phyloP scores from a whole-genome alignment of 225 moss, liverwort and hornwort genomes.

The Rhytidiadelphus loreus region DNA sequence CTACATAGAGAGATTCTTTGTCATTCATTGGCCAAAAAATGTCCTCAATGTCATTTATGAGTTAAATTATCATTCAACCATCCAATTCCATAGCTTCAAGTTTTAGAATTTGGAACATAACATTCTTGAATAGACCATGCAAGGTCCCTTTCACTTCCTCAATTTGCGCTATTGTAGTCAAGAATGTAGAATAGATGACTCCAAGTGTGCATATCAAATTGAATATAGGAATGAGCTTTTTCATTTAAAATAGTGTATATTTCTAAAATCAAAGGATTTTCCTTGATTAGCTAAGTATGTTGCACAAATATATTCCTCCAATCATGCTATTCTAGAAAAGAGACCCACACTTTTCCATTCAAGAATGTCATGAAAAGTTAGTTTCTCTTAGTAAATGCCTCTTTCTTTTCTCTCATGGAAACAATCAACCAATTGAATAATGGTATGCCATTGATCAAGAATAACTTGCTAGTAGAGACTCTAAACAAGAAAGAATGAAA shows the following conservation, averaged over 20 bases:
- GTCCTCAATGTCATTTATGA: too few species aligned
- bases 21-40: too few species aligned
- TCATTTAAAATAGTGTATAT: background rate
- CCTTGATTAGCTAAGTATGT: background rate
- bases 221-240: background rate
- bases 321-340: background rate
- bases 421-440: background rate
- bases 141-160: background rate
- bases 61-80: background rate
- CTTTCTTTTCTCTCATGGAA: background rate
- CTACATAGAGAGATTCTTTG: too few species aligned
- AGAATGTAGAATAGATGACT: too few species aligned
- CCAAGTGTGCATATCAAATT: background rate
- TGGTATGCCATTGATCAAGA: background rate
- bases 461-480: background rate
- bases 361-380: background rate
- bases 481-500: background rate
- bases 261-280: background rate
- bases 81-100: too few species aligned
- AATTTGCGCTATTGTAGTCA: background rate
- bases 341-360: rapidly evolving
- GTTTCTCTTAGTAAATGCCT: background rate
- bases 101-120: background rate
- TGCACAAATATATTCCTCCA: background rate
- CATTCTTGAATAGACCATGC: background rate